Conservation (phyloP, 2,329 filamentous ascomycete species). For the Neonectria sp. region DNA sequence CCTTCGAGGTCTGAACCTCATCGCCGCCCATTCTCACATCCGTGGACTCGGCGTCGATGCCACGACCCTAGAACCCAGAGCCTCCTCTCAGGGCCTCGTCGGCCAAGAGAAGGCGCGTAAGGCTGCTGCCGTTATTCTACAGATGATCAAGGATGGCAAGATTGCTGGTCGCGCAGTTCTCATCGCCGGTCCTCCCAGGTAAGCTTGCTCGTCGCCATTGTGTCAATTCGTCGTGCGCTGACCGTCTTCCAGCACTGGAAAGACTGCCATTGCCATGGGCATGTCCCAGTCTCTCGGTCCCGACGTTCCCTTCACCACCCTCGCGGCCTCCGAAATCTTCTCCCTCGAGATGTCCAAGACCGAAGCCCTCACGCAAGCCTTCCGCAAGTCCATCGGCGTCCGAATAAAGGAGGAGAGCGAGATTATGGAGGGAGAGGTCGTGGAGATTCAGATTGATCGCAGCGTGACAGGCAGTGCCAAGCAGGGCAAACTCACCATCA, state of each 20-base stretch:
- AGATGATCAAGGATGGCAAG: slow-evolving; percentile 99
- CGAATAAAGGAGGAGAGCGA: slow-evolving; percentile 99
- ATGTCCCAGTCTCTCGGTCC: slow-evolving; percentile 96
- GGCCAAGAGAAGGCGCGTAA: slow-evolving; percentile 97
- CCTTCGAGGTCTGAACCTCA: slow-evolving; percentile 95
- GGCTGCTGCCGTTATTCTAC: slow-evolving; percentile 93
- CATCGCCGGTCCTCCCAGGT: slow-evolving; percentile 93
- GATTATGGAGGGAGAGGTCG: slow-evolving; percentile 98
- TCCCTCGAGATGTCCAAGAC: slow-evolving; percentile 99
- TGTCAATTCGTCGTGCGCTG: slow-evolving; percentile 29
- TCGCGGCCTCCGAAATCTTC: slow-evolving; percentile 97
- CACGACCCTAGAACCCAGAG: slow-evolving; percentile 89
- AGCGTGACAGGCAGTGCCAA: slow-evolving; percentile 97
- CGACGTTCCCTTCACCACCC: slow-evolving; percentile 96
- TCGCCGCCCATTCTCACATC: slow-evolving; percentile 98
- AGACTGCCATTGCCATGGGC: slow-evolving; percentile 98
- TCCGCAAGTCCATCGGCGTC: slow-evolving; percentile 97
- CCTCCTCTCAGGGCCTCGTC: slow-evolving; percentile 91
- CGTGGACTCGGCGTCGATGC: slow-evolving; percentile 94
- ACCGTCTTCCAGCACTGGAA: slow-evolving; percentile 80
- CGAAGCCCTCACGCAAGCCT: slow-evolving; percentile 97
- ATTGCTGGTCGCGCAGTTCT: slow-evolving; percentile 96
- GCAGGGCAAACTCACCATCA: slow-evolving; percentile 99
- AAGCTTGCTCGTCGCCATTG: slow-evolving; percentile 39
- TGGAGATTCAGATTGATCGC: slow-evolving; percentile 98